Conservation (phyloP, 148 eudicot species). For the Pouteria glomerata region DNA sequence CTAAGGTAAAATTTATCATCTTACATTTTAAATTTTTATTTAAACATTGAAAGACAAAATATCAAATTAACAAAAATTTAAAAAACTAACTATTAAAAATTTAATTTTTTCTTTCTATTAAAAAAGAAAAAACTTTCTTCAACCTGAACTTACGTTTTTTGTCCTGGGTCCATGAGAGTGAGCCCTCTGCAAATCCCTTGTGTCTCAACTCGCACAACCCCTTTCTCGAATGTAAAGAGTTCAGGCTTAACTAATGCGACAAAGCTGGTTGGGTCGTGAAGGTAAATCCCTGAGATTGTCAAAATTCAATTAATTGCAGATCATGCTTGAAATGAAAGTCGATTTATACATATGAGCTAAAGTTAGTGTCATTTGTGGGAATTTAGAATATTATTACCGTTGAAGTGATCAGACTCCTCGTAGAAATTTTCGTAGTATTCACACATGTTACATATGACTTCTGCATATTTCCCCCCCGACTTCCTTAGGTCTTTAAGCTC, state of each 20-base stretch:
- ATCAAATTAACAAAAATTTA: too few relatives aligned
- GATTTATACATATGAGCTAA: too few relatives aligned
- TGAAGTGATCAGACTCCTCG: constrained; percentile 64
- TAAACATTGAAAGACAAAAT: too few relatives aligned
- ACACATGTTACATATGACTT: constrained; percentile 49
- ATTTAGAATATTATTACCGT: constrained; percentile 32
- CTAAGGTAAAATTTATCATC: too few relatives aligned
- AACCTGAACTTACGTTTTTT: constrained; percentile 52
- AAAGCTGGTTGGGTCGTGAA: constrained; percentile 78
- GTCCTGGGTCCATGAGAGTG: constrained; percentile 73
- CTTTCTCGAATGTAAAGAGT: constrained; percentile 66
- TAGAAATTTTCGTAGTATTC: constrained; percentile 71
- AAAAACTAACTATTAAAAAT: too few relatives aligned
- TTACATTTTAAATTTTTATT: too few relatives aligned
- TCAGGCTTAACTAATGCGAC: constrained; percentile 67
- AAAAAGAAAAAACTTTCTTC: too few relatives aligned
- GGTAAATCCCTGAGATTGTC: constrained; percentile 51
- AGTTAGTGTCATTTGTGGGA: too few relatives aligned
- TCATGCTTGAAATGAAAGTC: too few relatives aligned
- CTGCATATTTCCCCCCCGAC: constrained; percentile 52
- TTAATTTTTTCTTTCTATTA: too few relatives aligned
- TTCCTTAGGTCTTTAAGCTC: constrained; percentile 55
- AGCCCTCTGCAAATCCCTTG: constrained; percentile 69
- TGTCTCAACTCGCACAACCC: constrained; percentile 81
- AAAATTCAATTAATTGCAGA: too few relatives aligned